phyloP scores from a whole-genome alignment of 2,329 filamentous ascomycete genomes.

The Balansia obtecta region DNA sequence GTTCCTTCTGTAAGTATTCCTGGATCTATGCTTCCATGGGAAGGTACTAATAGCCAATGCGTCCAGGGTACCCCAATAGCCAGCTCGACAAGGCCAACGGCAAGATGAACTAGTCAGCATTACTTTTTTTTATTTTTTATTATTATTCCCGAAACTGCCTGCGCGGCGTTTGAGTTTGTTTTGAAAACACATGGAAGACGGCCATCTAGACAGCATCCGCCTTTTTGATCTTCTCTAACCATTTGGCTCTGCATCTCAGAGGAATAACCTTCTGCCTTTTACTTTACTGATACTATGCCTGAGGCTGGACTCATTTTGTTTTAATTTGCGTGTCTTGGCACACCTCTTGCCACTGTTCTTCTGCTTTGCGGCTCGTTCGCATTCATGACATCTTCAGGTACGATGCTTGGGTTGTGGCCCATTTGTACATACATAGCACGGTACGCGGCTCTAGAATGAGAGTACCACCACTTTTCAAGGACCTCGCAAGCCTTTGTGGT shows the following conservation, averaged over 20 bases:
- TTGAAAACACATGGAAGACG: background rate
- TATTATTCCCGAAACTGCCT: background rate
- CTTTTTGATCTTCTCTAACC: background rate
- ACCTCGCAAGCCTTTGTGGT: too few relatives aligned
- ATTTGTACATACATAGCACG: background rate
- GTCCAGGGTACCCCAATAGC: slow-evolving; percentile 7
- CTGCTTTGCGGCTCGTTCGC: background rate
- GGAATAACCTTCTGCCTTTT: too few relatives aligned
- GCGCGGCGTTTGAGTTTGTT: background rate
- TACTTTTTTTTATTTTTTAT: too few relatives aligned
- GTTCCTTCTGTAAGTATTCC: slow-evolving; percentile 43
- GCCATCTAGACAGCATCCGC: background rate
- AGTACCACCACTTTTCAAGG: too few relatives aligned
- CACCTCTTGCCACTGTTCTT: too few relatives aligned
- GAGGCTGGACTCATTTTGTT: too few relatives aligned
- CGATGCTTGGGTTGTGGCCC: background rate
- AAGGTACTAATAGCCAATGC: background rate
- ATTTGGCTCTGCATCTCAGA: too few relatives aligned
- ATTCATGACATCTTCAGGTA: background rate
- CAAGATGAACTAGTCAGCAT: background rate
- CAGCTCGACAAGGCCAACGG: slow-evolving; percentile 5
- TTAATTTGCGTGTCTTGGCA: too few relatives aligned
- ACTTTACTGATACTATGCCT: too few relatives aligned
- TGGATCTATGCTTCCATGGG: background rate
- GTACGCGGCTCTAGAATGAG: background rate